phyloP scores from a whole-genome alignment of 306 rosid genomes.

The Pterocarpus macrocarpus region DNA sequence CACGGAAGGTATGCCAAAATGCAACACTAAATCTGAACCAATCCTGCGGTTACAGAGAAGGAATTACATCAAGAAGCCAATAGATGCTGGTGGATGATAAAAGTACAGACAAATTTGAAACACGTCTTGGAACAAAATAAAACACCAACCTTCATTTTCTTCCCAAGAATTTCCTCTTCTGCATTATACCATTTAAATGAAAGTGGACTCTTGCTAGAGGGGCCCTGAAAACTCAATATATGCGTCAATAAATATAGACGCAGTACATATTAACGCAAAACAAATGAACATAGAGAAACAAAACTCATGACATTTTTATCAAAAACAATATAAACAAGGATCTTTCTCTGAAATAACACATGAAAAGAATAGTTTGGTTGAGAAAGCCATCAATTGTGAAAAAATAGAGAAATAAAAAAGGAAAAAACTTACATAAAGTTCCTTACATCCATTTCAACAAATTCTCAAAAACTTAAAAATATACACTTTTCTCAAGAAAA shows the following conservation, averaged over 20 bases:
- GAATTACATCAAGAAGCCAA: constrained; percentile 42
- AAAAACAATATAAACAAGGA: not conserved
- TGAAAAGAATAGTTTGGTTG: not conserved
- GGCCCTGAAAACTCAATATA: constrained; percentile 65
- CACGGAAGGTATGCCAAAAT: constrained; percentile 99
- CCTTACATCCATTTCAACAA: too few relatives aligned
- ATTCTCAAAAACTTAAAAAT: too few relatives aligned
- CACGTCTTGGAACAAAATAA: constrained; percentile 19
- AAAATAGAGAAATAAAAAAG: not conserved
- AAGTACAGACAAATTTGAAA: not conserved
- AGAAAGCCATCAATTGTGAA: not conserved
- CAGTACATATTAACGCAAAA: not conserved
- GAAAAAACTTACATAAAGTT: too few relatives aligned
- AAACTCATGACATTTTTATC: not conserved
- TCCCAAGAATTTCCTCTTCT: constrained; percentile 88
- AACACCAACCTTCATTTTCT: constrained; percentile 90
- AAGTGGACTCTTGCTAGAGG: constrained; percentile 84
- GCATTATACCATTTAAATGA: constrained; percentile 89
- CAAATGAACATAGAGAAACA: not conserved
- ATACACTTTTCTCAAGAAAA: too few relatives aligned
- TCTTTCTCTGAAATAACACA: not conserved
- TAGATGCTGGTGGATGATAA: not conserved
- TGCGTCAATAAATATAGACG: not conserved
- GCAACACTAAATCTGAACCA: constrained; percentile 99
- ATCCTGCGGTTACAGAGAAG: constrained; percentile 61